phyloP scores from a whole-genome alignment of 2,329 filamentous ascomycete species.

The Ascochyta lentis region DNA sequence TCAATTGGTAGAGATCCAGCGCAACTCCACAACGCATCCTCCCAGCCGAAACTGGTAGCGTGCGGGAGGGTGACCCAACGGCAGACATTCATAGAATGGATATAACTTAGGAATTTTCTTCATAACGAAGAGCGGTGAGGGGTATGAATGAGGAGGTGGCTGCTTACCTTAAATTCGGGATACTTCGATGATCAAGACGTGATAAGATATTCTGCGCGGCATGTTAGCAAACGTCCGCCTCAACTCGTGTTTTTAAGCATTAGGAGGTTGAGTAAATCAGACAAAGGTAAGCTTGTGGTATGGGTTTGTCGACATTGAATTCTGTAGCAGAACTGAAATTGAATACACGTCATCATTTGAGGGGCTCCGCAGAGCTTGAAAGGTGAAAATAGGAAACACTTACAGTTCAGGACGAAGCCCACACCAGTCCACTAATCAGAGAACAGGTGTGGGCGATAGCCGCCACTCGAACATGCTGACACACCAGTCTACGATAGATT shows the following conservation, averaged over 20 bases:
- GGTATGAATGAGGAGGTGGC: not conserved
- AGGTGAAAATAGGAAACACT: constrained; percentile 11
- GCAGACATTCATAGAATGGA: constrained; percentile 68
- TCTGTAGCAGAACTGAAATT: constrained; percentile 70
- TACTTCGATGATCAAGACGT: not conserved
- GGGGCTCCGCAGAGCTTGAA: constrained; percentile 4
- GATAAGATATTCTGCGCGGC: constrained; percentile 8
- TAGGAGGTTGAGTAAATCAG: constrained; percentile 47
- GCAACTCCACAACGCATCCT: constrained; percentile 81
- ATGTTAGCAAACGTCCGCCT: constrained; percentile 26
- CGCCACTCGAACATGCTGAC: not conserved
- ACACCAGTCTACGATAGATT: not conserved
- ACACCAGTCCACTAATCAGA: not conserved
- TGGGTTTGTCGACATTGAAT: constrained; percentile 63
- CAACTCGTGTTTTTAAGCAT: constrained; percentile 2
- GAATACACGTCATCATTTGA: constrained; percentile 49
- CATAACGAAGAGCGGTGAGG: constrained; percentile 48
- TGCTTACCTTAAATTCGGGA: constrained; percentile 30
- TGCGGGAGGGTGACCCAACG: constrained; percentile 77
- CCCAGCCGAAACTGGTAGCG: constrained; percentile 63
- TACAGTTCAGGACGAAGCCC: constrained; percentile 15
- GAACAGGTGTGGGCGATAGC: not conserved
- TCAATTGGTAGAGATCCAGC: constrained; percentile 48
- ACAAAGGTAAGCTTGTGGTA: constrained; percentile 62
- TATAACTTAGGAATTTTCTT: constrained; percentile 64